Evolutionary conservation across 2,329 filamentous ascomycete genomes (phyloP), one percentile per base, ranked within the genome.

Genomic region (Aotearoamyces nothofagi): DNA sequence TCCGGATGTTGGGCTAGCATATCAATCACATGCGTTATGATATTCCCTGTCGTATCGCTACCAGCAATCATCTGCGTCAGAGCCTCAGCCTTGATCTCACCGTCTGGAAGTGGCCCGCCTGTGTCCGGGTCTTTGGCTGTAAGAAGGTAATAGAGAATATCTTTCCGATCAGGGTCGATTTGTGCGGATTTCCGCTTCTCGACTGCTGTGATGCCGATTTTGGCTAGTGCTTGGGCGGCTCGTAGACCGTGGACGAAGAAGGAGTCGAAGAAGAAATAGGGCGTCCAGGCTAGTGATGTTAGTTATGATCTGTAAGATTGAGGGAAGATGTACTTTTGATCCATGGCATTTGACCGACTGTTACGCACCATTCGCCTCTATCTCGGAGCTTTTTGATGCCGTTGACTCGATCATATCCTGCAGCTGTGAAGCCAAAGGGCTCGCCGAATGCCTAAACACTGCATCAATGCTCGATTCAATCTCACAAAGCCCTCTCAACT

Each of bases 41-140:
- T 78, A 56, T 83, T 84, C 29, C 70, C 77, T 0, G 77, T 83
- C 0, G 79, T 84, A 51, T 84, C 79, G 24, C 66, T 74, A 15
- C 78, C 79, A 2, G 79, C 78, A 41, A 84, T 92, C 23, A 93
- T 66, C 52, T 93, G 84, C 0, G 84, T 93, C 15, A 92, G 59
- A 0, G 84, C 84, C 56, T 93, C 86, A 19, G 83, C 83, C 0
- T 82, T 92, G 29, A 93, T 62, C 49, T 93, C 84, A 41, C 78
- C 67, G 15, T 79, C 67, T 4, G 79, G 75, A 0, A 93, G 66
- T 8, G 71, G 75, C 34, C 80, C 60, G 32, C 83, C 84, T 14
- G 69, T 77, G 35, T 81, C 77, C n/a, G n/a, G n/a, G 49, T 93
- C 82, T 32, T 78, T 75, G 26, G 81, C 83, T 53, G 92, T 78